Evolutionary conservation across 169 alveolate species (phyloP).

Genomic region (Plasmodium vivax): DNA sequence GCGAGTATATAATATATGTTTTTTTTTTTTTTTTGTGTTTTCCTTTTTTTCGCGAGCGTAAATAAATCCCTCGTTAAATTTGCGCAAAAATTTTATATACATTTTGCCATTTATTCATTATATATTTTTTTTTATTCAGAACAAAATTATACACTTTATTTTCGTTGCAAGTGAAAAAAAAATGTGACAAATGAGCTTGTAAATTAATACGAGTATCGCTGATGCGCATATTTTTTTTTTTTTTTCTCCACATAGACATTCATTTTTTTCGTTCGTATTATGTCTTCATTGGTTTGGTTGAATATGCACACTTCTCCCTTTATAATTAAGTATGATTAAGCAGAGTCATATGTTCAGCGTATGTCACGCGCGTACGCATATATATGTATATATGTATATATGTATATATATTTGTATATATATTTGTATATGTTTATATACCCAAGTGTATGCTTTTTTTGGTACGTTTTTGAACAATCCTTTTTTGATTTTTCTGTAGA

Average conservation of each 20-base stretch:
- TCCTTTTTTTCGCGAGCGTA: not conserved
- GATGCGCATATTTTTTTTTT: slow-evolving; percentile 5
- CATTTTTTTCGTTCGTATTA: slow-evolving; percentile 9
- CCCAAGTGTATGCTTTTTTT: slow-evolving; percentile 8
- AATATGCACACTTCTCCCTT: slow-evolving; percentile 13
- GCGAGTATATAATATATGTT: not conserved
- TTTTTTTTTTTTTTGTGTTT: not conserved
- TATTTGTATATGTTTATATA: not conserved
- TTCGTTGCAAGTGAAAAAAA: not conserved
- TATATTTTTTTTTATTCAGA: not conserved
- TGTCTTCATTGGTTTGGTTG: not conserved
- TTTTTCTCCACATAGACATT: slow-evolving; percentile 13
- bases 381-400: not conserved
- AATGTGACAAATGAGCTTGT: slow-evolving; percentile 1
- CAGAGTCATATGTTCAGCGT: not conserved
- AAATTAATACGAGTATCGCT: slow-evolving; percentile 22
- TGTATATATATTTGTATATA: not conserved
- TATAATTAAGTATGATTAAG: slow-evolving; percentile 27
- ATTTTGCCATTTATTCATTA: not conserved
- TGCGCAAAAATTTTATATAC: not conserved
- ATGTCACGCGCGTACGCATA: not conserved
- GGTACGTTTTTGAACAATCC: slow-evolving; percentile 11
- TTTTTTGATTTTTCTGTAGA: slow-evolving; percentile 4
- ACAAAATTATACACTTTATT: not conserved
- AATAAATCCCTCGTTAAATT: slow-evolving; percentile 1